Conservation (phyloP, 2,329 filamentous ascomycete genomes). For the Colletotrichum falcatum region DNA sequence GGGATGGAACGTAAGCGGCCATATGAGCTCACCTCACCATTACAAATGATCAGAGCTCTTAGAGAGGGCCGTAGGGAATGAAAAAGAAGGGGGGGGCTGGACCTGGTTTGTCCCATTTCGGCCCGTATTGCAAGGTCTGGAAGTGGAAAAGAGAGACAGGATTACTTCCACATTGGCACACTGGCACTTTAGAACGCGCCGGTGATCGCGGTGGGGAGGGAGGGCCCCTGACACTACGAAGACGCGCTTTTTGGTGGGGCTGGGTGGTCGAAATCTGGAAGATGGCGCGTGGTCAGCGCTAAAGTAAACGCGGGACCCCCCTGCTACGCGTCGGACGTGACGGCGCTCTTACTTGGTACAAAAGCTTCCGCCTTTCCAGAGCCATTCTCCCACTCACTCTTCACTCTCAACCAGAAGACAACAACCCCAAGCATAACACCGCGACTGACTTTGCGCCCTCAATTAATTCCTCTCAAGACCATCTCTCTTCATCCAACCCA, state of each 20-base stretch:
- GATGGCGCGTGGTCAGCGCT: slow-evolving; percentile 21
- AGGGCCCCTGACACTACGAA: slow-evolving; percentile 13
- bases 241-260: slow-evolving; percentile 36
- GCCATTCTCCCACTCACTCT: slow-evolving; percentile 15
- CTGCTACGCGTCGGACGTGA: slow-evolving; percentile 39
- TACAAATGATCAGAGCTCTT: slow-evolving; percentile 14
- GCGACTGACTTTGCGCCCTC: slow-evolving; percentile 2
- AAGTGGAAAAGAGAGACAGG: slow-evolving; percentile 34
- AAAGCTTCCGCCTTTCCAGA: slow-evolving; percentile 36
- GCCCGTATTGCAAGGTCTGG: slow-evolving; percentile 19
- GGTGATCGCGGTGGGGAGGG: slow-evolving; percentile 15
- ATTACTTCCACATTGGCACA: slow-evolving; percentile 16
- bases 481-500: slow-evolving; percentile 36
- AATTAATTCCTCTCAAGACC: slow-evolving; percentile 37
- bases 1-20: slow-evolving; percentile 35
- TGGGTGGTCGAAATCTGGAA: not conserved
- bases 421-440: slow-evolving; percentile 1
- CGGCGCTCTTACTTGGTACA: slow-evolving; percentile 35
- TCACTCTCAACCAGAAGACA: slow-evolving; percentile 29
- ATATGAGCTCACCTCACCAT: slow-evolving; percentile 17
- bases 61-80: not conserved
- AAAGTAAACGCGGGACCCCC: slow-evolving; percentile 36
- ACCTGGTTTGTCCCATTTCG: slow-evolving; percentile 22
- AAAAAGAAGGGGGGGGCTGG: slow-evolving; percentile 34
- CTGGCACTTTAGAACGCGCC: slow-evolving; percentile 37